A percentile compares a stretch with the other conserved stretches of the same genome.
These are phyloP conservation scores for Quercus suber DNA, from an alignment of 306 rosid genomes.

Conservation along the genomic window DNA sequence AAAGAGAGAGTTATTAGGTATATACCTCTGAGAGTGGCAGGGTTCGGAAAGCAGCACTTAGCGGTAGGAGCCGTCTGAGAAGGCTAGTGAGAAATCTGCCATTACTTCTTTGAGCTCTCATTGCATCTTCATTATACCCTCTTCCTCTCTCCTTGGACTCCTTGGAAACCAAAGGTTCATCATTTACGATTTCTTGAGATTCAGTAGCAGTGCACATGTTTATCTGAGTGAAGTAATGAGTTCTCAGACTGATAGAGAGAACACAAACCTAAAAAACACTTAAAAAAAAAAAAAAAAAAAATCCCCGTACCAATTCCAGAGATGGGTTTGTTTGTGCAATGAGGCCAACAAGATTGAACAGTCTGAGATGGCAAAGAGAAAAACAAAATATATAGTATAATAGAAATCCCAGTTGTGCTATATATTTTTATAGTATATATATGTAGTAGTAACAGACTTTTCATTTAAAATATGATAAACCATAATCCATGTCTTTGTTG, in stretches of 20 bases:
- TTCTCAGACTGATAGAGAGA: slow-evolving; percentile 5
- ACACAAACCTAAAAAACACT: slow-evolving; percentile 6
- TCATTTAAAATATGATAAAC: neutral
- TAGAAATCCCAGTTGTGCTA: neutral
- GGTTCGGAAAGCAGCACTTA: slow-evolving; percentile 29
- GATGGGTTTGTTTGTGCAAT: slow-evolving; percentile 6
- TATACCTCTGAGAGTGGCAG: slow-evolving; percentile 67
- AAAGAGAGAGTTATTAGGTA: neutral
- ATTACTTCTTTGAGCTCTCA: slow-evolving; percentile 28
- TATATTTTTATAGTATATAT: neutral
- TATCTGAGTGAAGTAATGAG: slow-evolving; percentile 16
- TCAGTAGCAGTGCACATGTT: slow-evolving; percentile 69
- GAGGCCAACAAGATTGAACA: slow-evolving; percentile 19
- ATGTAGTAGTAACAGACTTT: neutral
- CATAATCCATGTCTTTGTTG: neutral
- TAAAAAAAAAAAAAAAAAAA: neutral
- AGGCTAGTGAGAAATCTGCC: slow-evolving; percentile 31
- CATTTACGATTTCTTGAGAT: slow-evolving; percentile 68
- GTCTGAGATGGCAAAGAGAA: neutral
- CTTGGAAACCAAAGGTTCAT: slow-evolving; percentile 36
- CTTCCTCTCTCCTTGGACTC: slow-evolving; percentile 2
- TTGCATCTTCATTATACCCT: slow-evolving; percentile 37
- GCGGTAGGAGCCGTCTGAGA: slow-evolving; percentile 34
- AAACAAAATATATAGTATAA: neutral
- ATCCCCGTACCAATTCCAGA: slow-evolving; percentile 23